Conservation (phyloP, 257 asterid genomes). For the Avicennia marina region DNA sequence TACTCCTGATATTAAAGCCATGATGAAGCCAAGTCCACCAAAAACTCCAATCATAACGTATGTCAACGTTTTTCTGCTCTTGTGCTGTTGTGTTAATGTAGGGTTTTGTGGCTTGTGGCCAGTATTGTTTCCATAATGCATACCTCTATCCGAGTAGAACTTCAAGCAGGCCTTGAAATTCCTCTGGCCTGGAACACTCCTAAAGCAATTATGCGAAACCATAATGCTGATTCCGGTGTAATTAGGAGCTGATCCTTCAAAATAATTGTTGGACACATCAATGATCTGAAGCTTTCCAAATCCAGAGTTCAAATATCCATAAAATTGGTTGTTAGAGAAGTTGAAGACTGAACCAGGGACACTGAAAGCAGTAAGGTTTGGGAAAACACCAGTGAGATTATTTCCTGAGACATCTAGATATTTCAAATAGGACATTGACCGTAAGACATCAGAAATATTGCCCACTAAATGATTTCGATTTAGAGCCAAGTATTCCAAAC, state of each 20-base stretch:
- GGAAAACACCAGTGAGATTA: constrained; percentile 49
- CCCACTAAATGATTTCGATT: constrained; percentile 31
- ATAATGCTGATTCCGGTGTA: not conserved
- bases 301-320: constrained; percentile 37
- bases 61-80: constrained; percentile 14
- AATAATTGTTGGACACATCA: constrained; percentile 56
- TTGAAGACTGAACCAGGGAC: constrained; percentile 34
- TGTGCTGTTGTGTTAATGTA: too few species aligned
- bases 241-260: constrained; percentile 43
- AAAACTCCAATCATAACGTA: constrained; percentile 50
- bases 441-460: constrained; percentile 30
- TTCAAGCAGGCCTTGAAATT: constrained; percentile 23
- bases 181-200: constrained; percentile 22
- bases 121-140: too few species aligned
- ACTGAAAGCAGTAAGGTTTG: constrained; percentile 27
- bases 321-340: constrained; percentile 55
- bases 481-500: constrained; percentile 29
- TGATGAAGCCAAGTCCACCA: constrained; percentile 52
- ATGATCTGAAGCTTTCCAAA: constrained; percentile 14
- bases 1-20: constrained; percentile 23
- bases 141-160: too few species aligned
- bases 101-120: too few species aligned
- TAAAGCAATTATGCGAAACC: constrained; percentile 42
- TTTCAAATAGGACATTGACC: constrained; percentile 31
- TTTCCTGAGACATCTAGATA: constrained; percentile 53